A percentile compares a stretch with the other conserved stretches of the same genome.
Evolutionary conservation across 2,329 filamentous ascomycete genomes (phyloP).

Genomic region (Colletotrichum sp.): DNA sequence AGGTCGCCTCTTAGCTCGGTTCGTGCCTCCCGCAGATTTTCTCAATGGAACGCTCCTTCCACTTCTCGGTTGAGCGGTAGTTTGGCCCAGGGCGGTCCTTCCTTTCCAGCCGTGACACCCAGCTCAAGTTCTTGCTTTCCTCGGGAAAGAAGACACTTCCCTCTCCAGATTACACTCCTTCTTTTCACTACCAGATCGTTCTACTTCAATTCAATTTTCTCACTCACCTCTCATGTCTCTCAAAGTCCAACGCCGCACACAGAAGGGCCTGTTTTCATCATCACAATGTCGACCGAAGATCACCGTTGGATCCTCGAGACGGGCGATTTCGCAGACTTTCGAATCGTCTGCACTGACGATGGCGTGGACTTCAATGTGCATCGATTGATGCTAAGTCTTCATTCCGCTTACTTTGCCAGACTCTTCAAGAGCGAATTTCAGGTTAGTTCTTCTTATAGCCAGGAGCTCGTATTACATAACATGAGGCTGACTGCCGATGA

Average conservation of each 20-base stretch:
- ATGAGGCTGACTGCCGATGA: background rate
- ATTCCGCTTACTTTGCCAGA: background rate
- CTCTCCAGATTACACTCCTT: background rate
- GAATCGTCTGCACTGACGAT: background rate
- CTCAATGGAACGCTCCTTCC: background rate
- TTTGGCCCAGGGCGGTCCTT: background rate
- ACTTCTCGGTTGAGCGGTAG: rapidly evolving
- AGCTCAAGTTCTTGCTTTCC: rapidly evolving
- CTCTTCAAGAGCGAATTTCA: background rate
- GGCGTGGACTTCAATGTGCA: background rate
- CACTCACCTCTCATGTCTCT: background rate
- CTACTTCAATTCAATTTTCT: background rate
- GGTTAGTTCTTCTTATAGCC: background rate
- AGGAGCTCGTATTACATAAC: background rate
- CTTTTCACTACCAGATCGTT: background rate
- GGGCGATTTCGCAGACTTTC: background rate
- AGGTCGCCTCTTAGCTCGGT: rapidly evolving
- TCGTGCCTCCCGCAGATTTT: rapidly evolving
- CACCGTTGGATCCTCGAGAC: background rate
- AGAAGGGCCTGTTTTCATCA: too few relatives aligned
- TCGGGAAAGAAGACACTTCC: rapidly evolving
- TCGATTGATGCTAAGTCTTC: background rate
- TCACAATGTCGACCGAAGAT: background rate
- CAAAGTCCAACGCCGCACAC: too few relatives aligned
- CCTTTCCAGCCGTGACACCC: background rate